Percentiles rank a stretch among this genome's conserved stretches.
These are phyloP conservation scores for Chaetomiaceae sp. DNA, from an alignment of 2,329 filamentous ascomycete genomes.

Conservation along the genomic window DNA sequence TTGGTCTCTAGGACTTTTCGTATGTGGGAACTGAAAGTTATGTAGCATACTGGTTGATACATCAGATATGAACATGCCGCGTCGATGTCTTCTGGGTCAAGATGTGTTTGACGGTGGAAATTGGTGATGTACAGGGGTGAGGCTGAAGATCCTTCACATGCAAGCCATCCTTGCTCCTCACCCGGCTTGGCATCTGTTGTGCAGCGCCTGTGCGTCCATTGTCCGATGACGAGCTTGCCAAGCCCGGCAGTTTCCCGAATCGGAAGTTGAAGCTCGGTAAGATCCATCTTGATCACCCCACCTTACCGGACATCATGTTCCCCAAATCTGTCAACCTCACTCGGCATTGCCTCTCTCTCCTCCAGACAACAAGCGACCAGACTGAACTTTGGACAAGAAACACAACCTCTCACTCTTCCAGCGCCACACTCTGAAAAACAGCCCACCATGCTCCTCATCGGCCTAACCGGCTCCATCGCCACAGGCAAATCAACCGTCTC, in stretches of 20 bases:
- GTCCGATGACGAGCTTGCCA: conserved; percentile 13
- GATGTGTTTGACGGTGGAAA: neutral
- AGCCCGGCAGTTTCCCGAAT: neutral
- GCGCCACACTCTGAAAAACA: neutral
- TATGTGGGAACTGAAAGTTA: neutral
- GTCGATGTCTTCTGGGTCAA: neutral
- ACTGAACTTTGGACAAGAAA: neutral
- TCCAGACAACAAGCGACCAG: neutral
- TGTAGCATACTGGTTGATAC: neutral
- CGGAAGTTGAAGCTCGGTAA: conserved; percentile 10
- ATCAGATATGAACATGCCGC: neutral
- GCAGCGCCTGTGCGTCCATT: neutral
- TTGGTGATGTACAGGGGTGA: neutral
- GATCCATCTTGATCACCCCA: neutral
- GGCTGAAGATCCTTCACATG: conserved; percentile 12
- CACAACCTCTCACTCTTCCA: neutral
- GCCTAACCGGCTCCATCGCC: conserved; percentile 93
- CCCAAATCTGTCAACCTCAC: neutral
- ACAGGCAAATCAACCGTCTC: conserved; percentile 98
- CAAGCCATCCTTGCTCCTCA: neutral
- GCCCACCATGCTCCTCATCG: conserved; percentile 80
- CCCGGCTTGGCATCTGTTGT: neutral
- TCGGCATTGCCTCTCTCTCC: neutral
- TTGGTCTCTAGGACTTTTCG: neutral
- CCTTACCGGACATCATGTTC: neutral